These are phyloP conservation scores for Houttuynia cordata DNA, from an alignment of 164 flowering plant genomes.

Conservation along the genomic window DNA sequence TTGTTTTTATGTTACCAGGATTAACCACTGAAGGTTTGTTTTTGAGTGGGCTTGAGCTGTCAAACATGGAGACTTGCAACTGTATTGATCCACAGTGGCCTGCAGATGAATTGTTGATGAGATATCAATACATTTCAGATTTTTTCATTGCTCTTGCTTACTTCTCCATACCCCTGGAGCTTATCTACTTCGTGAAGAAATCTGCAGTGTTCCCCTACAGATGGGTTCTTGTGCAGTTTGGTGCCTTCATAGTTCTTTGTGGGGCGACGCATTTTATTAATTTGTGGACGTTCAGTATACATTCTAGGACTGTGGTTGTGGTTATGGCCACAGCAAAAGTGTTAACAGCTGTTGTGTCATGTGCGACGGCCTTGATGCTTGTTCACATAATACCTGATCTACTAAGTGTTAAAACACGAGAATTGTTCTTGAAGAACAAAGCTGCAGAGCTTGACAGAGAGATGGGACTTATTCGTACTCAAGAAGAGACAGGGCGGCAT, in stretches of 20 bases:
- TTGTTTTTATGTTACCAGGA: background rate
- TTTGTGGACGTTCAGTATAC: constrained; percentile 54
- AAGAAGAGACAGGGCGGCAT: constrained; percentile 71
- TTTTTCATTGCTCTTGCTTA: constrained; percentile 49
- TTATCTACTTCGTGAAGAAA: constrained; percentile 53
- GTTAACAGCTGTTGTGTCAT: constrained; percentile 52
- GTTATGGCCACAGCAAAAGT: constrained; percentile 57
- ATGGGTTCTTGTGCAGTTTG: constrained; percentile 81
- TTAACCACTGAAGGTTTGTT: background rate
- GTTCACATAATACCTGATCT: constrained; percentile 67
- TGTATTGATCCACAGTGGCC: constrained; percentile 1
- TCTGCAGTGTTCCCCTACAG: constrained; percentile 61
- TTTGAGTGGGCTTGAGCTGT: background rate
- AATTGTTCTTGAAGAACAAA: constrained; percentile 37
- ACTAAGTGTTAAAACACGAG: constrained; percentile 51
- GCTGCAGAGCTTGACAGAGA: constrained; percentile 66
- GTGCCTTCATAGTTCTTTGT: constrained; percentile 67
- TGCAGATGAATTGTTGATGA: constrained; percentile 6
- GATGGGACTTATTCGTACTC: constrained; percentile 57
- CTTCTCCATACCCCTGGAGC: constrained; percentile 66
- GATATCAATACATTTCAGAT: constrained; percentile 61
- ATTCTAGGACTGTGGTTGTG: constrained; percentile 46
- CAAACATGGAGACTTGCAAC: constrained; percentile 1
- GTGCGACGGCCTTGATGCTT: constrained; percentile 66
- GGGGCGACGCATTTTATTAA: constrained; percentile 68